Base-by-base conservation (phyloP, 257 asterid species). In the Solanum ossicruentum region DNA sequence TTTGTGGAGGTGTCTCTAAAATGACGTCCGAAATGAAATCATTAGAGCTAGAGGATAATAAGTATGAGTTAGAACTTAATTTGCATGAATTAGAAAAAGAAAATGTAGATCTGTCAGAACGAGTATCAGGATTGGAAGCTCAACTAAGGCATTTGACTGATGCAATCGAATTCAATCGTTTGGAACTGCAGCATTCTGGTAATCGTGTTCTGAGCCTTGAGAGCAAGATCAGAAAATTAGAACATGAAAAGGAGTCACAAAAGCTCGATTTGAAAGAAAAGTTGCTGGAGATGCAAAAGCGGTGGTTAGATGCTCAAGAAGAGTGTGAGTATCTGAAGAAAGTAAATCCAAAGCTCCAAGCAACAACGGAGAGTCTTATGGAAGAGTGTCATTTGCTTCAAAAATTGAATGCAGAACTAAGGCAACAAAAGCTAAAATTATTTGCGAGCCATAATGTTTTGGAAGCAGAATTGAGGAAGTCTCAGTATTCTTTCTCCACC, bases 61-160 rank as follows among this genome's bases (percentile, higher is more conserved):
- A 47, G 39, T 81, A 77, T 43, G 84, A 84, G 86, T 80, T 79
- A 85, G 84, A 41, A 70, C 65, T 86, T 66, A 87, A 84, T 83
- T 80, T 87, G 80, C 63, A 75, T 65, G 89, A 87, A 13, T 84
- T 88, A 6, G 89, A 88, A 73, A 90, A 87, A 63, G 91, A 91
- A 80, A 91, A 89, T 72, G 45, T 84, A 18, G 87, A 88, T 85
- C 85, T 91, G 43, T 84, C 89, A 49, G 87, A 88, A 87, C 75
- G 92, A 55, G 89, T 91, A 26, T 88, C 88, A 49, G 93, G 93
- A n/a, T 83, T 91, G 84, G 93, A 91, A 91, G 92, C 93, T 83
- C 93, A 88, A 32, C 65, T 91, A 23, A 84, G 93, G 69, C 89
- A 91, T 67, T 82, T 91, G 41, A 85, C 88, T 3, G 91, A 91